A percentile compares a stretch with the other conserved stretches of the same genome.
Conservation (phyloP, 768 basidiomycete species). For the Multifurca ochricompacta region DNA sequence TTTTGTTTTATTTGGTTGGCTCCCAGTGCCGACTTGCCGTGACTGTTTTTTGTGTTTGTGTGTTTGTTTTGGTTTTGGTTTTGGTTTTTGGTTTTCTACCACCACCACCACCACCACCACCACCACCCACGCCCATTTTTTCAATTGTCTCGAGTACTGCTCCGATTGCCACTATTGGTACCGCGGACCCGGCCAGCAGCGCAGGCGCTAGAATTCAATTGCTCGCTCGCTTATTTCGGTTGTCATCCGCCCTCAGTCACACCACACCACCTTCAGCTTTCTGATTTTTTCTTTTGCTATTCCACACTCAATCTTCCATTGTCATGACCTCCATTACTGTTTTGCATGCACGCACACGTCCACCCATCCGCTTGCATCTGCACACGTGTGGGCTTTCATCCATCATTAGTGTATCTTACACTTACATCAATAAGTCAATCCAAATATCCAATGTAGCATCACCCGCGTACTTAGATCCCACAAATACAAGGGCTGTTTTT, state of each 20-base stretch:
- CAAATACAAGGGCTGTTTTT: slow-evolving; percentile 13
- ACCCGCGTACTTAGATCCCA: slow-evolving; percentile 17
- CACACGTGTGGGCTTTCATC: not conserved
- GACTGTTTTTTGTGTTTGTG: too few relatives aligned
- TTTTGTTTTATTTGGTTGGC: too few relatives aligned
- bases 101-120: too few relatives aligned
- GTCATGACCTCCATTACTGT: not conserved
- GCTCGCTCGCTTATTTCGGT: not conserved
- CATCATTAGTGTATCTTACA: slow-evolving; percentile 14
- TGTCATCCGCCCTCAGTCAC: not conserved
- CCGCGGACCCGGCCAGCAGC: slow-evolving; percentile 20
- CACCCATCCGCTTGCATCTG: not conserved
- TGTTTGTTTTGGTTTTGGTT: too few relatives aligned
- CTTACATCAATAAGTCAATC: slow-evolving; percentile 10
- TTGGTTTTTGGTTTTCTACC: too few relatives aligned
- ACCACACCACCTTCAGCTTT: not conserved
- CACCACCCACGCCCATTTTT: slow-evolving; percentile 7
- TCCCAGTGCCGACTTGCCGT: too few relatives aligned
- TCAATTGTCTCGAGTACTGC: slow-evolving; percentile 31
- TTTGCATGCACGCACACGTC: not conserved
- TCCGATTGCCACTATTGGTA: slow-evolving; percentile 28
- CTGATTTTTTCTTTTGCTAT: too few relatives aligned
- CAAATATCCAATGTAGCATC: slow-evolving; percentile 19
- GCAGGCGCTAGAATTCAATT: slow-evolving; percentile 9
- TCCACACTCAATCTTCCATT: not conserved